Base-by-base conservation (phyloP, 2,329 filamentous ascomycete genomes). In the Cryphonectria carpinicola region DNA sequence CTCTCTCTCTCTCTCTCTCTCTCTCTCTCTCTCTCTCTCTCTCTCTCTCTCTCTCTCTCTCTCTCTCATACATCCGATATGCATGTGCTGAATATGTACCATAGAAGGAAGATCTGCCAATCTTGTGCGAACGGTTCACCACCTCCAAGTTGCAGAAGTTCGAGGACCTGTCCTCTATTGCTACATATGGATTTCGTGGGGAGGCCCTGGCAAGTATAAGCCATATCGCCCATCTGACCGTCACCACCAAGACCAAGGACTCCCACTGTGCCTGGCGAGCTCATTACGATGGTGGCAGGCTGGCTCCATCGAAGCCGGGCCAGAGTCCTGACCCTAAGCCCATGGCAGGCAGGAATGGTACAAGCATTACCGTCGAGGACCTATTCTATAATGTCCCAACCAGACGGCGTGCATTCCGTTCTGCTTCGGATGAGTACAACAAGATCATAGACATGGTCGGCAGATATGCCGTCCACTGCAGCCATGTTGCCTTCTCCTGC, bases 151-250 rank as follows among this genome's bases (percentile, higher is more conserved):
- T 99, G 71, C 94, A 96, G 76, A 89, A 89, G 6, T 99, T 99
- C 75, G 95, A 98, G 79, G 96, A 99, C 79, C 85, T 99, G 64
- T 89, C 89, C 56, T 93, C 91, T 5, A 98, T 99, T 74, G 91
- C 90, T 66, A 98, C 96, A 1, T 99, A 99, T 80, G 96, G 96
- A n/a, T 99, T 99, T 78, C 92, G 96, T 67, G 96, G 96, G 69
- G 96, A 99, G 81, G 96, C 96, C 4, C 83, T 99, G 68, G 96
- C 96, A 19, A 98, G 96, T 81, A 99, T 99, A 80, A 98, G 95
- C 78, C 96, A 99, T 79, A 98, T 99, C 76, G 95, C 97, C 46
- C 97, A 99, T 83, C 86, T 99, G 32, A 94, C 92, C 4, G 94
- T 99, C 60, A 98, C 95, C 1, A 99, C 97, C 10, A 97, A 94